phyloP scores from a whole-genome alignment of 2,329 filamentous ascomycete species.

The Polytolypa hystricis region DNA sequence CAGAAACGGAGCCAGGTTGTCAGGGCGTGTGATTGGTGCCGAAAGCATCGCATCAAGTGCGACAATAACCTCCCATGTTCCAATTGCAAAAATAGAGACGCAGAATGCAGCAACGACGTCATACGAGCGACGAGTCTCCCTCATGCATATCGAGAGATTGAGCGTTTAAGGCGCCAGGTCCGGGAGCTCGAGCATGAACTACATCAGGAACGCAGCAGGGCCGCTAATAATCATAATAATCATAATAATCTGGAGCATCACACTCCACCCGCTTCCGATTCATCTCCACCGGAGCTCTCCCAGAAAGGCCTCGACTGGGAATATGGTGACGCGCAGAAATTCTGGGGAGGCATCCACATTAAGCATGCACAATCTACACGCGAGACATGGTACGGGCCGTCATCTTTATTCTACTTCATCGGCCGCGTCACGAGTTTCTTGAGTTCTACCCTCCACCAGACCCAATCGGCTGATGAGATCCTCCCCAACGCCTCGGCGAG shows the following conservation, averaged over 20 bases:
- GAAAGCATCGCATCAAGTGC: slow-evolving; percentile 19
- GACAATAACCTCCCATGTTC: slow-evolving; percentile 17
- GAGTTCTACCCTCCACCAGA: slow-evolving; percentile 22
- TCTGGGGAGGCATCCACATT: slow-evolving; percentile 31
- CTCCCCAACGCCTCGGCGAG: slow-evolving; percentile 19
- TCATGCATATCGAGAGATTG: slow-evolving; percentile 14
- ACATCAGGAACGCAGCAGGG: too few relatives aligned
- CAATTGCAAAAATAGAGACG: slow-evolving; percentile 15
- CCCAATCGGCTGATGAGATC: slow-evolving; percentile 21
- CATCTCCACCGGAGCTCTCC: neutral
- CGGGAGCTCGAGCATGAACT: slow-evolving; percentile 25
- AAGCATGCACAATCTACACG: slow-evolving; percentile 26
- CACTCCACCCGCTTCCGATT: neutral
- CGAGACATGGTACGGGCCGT: slow-evolving; percentile 34
- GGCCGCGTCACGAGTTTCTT: slow-evolving; percentile 31
- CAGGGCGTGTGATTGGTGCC: slow-evolving; percentile 20
- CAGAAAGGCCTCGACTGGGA: neutral
- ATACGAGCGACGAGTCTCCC: slow-evolving; percentile 2
- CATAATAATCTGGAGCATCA: neutral
- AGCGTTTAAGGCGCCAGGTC: slow-evolving; percentile 24
- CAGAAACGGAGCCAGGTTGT: slow-evolving; percentile 16
- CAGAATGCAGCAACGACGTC: slow-evolving; percentile 12
- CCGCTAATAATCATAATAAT: slow-evolving; percentile 8
- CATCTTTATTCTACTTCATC: slow-evolving; percentile 38
- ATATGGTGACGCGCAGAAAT: slow-evolving; percentile 16